Evolutionary conservation across 352 stramenopile species (phyloP), one percentile per base, ranked within the genome.

Genomic region (Peronosclerospora sorghi): DNA sequence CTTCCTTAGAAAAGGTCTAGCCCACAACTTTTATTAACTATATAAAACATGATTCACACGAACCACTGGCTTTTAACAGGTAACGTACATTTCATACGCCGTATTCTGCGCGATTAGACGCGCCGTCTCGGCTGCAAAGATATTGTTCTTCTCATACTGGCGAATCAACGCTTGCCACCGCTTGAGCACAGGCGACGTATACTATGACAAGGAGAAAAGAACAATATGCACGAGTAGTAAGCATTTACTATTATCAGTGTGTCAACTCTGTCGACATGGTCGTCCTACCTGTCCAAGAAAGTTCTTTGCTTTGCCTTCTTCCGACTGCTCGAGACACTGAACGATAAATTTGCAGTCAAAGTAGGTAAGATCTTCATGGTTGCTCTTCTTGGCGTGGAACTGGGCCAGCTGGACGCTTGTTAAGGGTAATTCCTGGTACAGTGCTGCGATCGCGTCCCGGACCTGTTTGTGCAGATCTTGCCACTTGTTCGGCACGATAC

Each of bases 271-370:
- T 15, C 28, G 4, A 34, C 9, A 9, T 15, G 9, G 18, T 32
- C 30, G 15, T 12, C 37, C 5, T 35, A 83, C 71, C 54, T 84
- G 72, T 18, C 77, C 77, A 48, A 89, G 85, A 38, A 89, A 83
- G 59, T 84, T 89, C 54, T 70, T 85, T 32, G 48, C 47, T 7
- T 48, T 48, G 13, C 68, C 73, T 18, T 87, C 77, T 30, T 73
- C 59, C 37, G 77, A 82, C 38, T 68, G 61, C 41, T 76, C 54
- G 10, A 89, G 72, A 36, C 57, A 68, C 44, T 65, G 48, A 15
- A 85, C 48, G 12, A 89, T 51, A 18, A 62, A 59, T 48, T 84
- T 86, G 62, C 77, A 89, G 57, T 87, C 74, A 37, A 81, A 89
- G 45, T 86, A 89, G 49, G 68, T 64, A 30, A 86, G 35, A 17